Conservation (phyloP, 2,329 filamentous ascomycete species). For the Ascochyta viciae-villosae region DNA sequence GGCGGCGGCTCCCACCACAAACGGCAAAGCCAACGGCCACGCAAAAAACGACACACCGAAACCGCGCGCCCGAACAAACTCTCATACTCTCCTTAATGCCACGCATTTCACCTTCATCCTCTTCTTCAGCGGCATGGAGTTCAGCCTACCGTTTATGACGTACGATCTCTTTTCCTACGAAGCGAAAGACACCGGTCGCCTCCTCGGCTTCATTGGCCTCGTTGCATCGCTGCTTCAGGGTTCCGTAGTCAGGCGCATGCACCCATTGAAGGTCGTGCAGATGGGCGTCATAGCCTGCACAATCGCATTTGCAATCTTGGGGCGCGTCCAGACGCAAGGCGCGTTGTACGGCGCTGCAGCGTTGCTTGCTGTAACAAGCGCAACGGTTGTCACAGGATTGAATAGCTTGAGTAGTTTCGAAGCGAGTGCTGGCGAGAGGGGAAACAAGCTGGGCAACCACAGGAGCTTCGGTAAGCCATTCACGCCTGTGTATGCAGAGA, state of each 20-base stretch:
- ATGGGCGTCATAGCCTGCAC: constrained; percentile 80
- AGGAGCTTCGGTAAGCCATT: constrained; percentile 63
- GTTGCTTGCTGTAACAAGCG: constrained; percentile 85
- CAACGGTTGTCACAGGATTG: constrained; percentile 91
- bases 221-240: constrained; percentile 93
- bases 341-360: constrained; percentile 83
- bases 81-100: constrained; percentile 79
- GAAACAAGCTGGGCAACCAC: constrained; percentile 84
- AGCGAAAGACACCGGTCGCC: constrained; percentile 78
- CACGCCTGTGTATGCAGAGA: neutral
- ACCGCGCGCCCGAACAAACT: constrained; percentile 71
- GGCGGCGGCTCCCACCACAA: constrained; percentile 27
- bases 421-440: constrained; percentile 78
- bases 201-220: constrained; percentile 90
- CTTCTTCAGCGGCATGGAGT: constrained; percentile 98
- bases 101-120: constrained; percentile 91
- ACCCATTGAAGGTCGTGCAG: constrained; percentile 80
- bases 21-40: constrained; percentile 28
- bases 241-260: constrained; percentile 83
- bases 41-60: constrained; percentile 28
- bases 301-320: constrained; percentile 79
- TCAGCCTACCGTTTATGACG: constrained; percentile 96
- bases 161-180: constrained; percentile 89
- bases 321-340: constrained; percentile 69
- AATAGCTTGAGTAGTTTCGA: constrained; percentile 94